These are phyloP conservation scores for Thalassiosira mediterranea DNA, from an alignment of 352 stramenopile species.

Conservation along the genomic window DNA sequence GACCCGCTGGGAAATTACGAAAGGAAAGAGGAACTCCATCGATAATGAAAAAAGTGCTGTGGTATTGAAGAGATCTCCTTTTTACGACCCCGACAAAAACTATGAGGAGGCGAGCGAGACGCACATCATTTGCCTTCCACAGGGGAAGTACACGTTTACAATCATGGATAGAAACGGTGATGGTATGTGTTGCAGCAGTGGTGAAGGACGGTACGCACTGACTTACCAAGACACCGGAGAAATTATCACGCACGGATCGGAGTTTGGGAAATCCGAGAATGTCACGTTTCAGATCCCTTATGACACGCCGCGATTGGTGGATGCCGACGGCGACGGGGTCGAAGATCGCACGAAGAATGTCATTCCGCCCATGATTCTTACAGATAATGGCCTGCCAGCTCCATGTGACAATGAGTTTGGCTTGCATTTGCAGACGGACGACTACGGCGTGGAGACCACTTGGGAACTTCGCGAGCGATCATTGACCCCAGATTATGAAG, in stretches of 20 bases:
- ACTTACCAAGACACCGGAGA: constrained; percentile 42
- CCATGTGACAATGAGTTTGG: constrained; percentile 43
- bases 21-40: constrained; percentile 18
- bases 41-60: constrained; percentile 29
- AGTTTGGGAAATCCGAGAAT: constrained; percentile 31
- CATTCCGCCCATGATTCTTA: constrained; percentile 27
- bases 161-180: constrained; percentile 39
- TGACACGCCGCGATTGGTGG: constrained; percentile 2
- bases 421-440: constrained; percentile 43
- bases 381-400: constrained; percentile 4
- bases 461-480: constrained; percentile 40
- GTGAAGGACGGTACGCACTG: constrained; percentile 37
- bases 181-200: constrained; percentile 26
- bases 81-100: constrained; percentile 34
- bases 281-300: constrained; percentile 38
- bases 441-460: constrained; percentile 53
- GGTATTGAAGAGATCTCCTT: constrained; percentile 24
- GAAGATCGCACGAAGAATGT: constrained; percentile 53
- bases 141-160: constrained; percentile 49
- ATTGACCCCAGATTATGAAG: constrained; percentile 15
- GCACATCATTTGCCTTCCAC: constrained; percentile 33
- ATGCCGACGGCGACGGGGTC: constrained; percentile 33
- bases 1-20: constrained; percentile 30
- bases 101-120: constrained; percentile 35
- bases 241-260: constrained; percentile 38